Evolutionary conservation across 2,329 filamentous ascomycete species (phyloP).

Genomic region (Cercospora brassicicola): DNA sequence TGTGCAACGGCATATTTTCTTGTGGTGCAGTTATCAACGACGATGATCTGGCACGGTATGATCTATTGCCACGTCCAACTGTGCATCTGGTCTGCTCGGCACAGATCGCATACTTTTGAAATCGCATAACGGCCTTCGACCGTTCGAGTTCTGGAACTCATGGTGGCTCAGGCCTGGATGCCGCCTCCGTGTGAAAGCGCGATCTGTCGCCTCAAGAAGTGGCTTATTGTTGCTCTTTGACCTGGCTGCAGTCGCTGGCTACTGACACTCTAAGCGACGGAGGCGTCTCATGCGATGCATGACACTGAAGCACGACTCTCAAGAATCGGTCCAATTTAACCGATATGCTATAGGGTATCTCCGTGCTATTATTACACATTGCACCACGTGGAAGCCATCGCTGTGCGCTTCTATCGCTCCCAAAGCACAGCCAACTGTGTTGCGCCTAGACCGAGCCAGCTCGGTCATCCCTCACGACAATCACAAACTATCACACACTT

Average conservation of each 20-base stretch:
- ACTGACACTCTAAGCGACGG: neutral
- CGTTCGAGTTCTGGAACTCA: neutral
- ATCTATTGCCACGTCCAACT: neutral
- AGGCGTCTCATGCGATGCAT: neutral
- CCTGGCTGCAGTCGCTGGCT: neutral
- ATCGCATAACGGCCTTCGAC: neutral
- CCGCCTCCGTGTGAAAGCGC: neutral
- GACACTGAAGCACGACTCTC: neutral
- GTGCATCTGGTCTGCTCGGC: neutral
- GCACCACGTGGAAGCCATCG: neutral
- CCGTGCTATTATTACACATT: neutral
- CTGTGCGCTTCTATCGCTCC: neutral
- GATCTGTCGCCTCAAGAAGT: neutral
- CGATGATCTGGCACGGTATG: neutral
- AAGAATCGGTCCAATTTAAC: neutral
- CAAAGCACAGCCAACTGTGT: neutral
- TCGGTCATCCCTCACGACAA: neutral
- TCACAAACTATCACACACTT: neutral
- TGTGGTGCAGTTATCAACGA: neutral
- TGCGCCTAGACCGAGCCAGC: neutral
- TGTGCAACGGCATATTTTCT: neutral
- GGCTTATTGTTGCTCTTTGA: neutral
- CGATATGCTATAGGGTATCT: neutral
- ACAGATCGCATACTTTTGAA: neutral
- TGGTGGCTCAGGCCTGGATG: neutral